Evolutionary conservation across 805 yeast species (phyloP), one percentile per base, ranked within the genome.

Genomic region (Komagataella kurtzmanii): DNA sequence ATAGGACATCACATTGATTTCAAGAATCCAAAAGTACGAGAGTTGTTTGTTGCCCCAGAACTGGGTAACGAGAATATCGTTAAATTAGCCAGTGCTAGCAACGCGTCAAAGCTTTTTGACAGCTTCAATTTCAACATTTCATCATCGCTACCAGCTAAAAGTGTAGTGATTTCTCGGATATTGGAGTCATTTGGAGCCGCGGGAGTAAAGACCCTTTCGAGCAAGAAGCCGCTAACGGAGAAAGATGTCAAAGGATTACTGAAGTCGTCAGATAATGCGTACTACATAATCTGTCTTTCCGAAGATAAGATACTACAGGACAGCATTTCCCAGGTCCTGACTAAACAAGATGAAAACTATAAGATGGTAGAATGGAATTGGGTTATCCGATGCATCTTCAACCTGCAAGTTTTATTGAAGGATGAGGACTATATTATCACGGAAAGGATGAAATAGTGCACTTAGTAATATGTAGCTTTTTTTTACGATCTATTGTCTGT

Each of bases 301-400:
- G 79, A 77, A 54, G 53, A 61, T 18, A 59, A 56, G 3, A 56
- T 71, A 45, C 58, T 61, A 10, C 62, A 60, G 1, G 59, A 59
- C 18, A 69, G 69, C 49, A 61, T 57, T 18, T 53, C 30, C 7
- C 47, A 59, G n/a, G 51, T 63, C 18, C 54, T 53, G 23, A 54
- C 52, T 56, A 59, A 46, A 54, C 54, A 50, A 46, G 57, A 43
- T 3, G 47, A 49, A 17, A 58, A 54, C 8, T 73, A 61, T 44
- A 64, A 62, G 10, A 65, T 77, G 1, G 72, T 79, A 17, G 83
- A 78, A 54, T 81, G 85, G 86, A 77, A 80, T 50, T 79, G 84
- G 83, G 75, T 83, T 50, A 78, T 81, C 12, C 64, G 71, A 53
- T 71, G 80, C 48, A 76, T 81, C 0, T 80, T 81, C 62, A 70